Evolutionary conservation across 345 rosid genomes (phyloP).

Genomic region (Trapa incisa): DNA sequence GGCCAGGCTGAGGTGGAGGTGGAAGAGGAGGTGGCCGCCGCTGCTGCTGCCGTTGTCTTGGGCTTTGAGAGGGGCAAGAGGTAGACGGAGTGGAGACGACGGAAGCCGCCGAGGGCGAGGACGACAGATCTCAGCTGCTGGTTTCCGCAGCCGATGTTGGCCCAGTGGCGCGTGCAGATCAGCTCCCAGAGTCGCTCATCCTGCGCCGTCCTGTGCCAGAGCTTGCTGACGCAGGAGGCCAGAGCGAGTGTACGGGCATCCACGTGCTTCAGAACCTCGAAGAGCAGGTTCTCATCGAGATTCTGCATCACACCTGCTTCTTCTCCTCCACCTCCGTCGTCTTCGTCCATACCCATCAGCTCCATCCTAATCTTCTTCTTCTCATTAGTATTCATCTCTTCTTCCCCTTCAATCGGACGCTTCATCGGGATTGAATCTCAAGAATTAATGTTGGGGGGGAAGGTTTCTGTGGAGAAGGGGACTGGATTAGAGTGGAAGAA

Average conservation of each 20-base stretch:
- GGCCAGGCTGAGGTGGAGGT: conserved; percentile 10
- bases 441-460: too few relatives aligned
- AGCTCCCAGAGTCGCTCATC: conserved; percentile 97
- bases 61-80: conserved; percentile 64
- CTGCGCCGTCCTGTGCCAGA: conserved; percentile 60
- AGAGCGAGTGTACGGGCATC: conserved; percentile 63
- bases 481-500: too few relatives aligned
- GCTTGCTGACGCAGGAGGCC: conserved; percentile 71
- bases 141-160: conserved; percentile 56
- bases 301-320: conserved; percentile 27
- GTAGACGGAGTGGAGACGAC: conserved; percentile 64
- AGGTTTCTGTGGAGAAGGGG: too few relatives aligned
- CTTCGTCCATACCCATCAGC: conserved; percentile 12
- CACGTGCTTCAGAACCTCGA: conserved; percentile 81
- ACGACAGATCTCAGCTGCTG: conserved; percentile 89
- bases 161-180: conserved; percentile 88
- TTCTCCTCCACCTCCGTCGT: neutral
- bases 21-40: neutral
- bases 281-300: conserved; percentile 77
- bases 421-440: conserved; percentile 32
- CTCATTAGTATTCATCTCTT: conserved; percentile 9
- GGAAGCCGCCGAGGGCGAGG: conserved; percentile 88
- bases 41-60: conserved; percentile 4
- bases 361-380: conserved; percentile 22
- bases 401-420: conserved; percentile 22